Evolutionary conservation across 2,329 filamentous ascomycete species (phyloP), one percentile per base, ranked within the genome.

Genomic region (Thielaviopsis punctulata): DNA sequence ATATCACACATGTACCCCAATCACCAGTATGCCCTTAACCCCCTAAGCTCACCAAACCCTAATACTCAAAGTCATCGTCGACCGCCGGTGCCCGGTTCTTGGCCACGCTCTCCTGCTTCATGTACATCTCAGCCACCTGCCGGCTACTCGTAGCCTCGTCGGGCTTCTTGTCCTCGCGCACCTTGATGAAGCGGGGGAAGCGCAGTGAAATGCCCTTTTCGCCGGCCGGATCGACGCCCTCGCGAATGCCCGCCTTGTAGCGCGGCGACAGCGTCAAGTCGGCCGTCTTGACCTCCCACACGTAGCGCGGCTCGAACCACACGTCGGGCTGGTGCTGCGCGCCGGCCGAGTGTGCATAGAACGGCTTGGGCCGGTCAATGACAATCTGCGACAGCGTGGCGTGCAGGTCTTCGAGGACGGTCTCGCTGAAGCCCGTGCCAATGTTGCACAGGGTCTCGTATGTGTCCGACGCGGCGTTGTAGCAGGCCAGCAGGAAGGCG

Each of bases 361-460:
- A 98, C 0, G 92, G 92, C 63, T 98, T 98, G 1, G 90, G 79
- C 1, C 82, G 80, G 62, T 94, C 87, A 59, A 98, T 98, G 58
- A 84, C 80, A 48, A 87, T 79, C 8, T 79, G 75, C 0, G 78
- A 82, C 24, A 98, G 79, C 49, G 82, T 73, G 22, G 76, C 72
- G 69, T 96, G 80, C 13, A 96, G 73, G 33, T 89, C 84, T 61
- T 93, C 85, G n/a, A 98, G 82, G 2, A 90, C 75, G n/a, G 82
- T 85, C 67, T 98, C 92, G 1, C 84, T 90, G 68, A 98, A 98
- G 2, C 92, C 92, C 0, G 92, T 98, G 58, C 92, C 92, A 60
- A 98, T 96, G 66, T 98, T 98, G 77, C 92, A 98, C 2, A 98
- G 82, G 0, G 88, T 93, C 67, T 98, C 92, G 69, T 94, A 98